Percentiles rank a stretch among this genome's conserved stretches.
Conservation (phyloP, 805 yeast species). For the Teunomyces cretensis region DNA sequence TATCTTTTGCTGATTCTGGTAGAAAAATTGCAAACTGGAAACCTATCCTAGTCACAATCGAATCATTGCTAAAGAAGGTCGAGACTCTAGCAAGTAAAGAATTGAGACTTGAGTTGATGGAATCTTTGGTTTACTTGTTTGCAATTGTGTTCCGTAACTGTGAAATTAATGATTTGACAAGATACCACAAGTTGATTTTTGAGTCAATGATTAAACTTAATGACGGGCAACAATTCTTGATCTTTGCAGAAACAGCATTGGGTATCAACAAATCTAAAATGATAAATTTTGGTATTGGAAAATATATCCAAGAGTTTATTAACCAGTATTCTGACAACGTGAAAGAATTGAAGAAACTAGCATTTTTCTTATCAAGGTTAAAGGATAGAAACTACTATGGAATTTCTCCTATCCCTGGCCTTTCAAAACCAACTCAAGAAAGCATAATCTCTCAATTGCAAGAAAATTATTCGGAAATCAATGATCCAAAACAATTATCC, state of each 20-base stretch:
- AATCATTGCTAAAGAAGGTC: conserved; percentile 20
- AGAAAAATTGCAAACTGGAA: conserved; percentile 58
- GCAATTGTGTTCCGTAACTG: conserved; percentile 56
- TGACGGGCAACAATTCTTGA: conserved; percentile 38
- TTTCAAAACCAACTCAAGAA: conserved; percentile 31
- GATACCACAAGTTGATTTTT: conserved; percentile 45
- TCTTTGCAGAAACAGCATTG: conserved; percentile 48
- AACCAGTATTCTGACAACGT: conserved; percentile 24
- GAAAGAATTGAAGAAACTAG: conserved; percentile 27
- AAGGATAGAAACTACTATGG: conserved; percentile 8
- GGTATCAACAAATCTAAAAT: conserved; percentile 46
- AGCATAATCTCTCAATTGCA: conserved; percentile 10
- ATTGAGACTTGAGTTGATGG: conserved; percentile 14
- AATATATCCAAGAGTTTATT: conserved; percentile 50
- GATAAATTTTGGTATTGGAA: conserved; percentile 40
- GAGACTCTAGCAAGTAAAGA: conserved; percentile 4
- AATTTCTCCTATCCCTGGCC: conserved; percentile 16
- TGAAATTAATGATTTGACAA: conserved; percentile 47
- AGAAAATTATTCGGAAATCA: conserved; percentile 6
- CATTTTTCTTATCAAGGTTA: conserved; percentile 20
- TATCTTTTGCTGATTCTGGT: conserved; percentile 72
- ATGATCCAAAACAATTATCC: conserved; percentile 16
- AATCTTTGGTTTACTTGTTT: conserved; percentile 44
- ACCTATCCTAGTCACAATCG: conserved; percentile 19
- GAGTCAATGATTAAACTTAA: conserved; percentile 34